phyloP scores from a whole-genome alignment of 768 basidiomycete species.

The Infundibulicybe gibba region DNA sequence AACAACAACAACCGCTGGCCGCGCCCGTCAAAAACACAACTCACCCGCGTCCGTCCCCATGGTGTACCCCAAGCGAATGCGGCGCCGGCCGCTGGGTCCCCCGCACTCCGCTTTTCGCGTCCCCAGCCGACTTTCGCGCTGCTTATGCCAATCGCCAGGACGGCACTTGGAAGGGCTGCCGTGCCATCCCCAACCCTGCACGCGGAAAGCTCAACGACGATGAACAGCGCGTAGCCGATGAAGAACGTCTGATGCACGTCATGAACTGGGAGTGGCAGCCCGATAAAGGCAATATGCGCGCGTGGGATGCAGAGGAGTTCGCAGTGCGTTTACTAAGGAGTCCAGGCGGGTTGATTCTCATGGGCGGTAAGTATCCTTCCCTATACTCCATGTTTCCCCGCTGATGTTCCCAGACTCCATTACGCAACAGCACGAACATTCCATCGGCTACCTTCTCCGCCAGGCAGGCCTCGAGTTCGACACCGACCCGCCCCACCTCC shows the following conservation, averaged over 20 bases:
- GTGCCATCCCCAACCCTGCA: constrained; percentile 9
- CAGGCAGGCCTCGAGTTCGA: constrained; percentile 19
- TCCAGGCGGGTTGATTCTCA: constrained; percentile 22
- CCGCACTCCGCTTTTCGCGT: constrained; percentile 16
- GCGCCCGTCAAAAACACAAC: constrained; percentile 1
- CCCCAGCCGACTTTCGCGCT: constrained; percentile 16
- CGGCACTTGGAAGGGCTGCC: constrained; percentile 23
- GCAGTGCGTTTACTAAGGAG: constrained; percentile 22
- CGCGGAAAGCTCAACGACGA: constrained; percentile 6
- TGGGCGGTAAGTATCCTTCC: constrained; percentile 19
- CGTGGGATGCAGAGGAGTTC: constrained; percentile 25
- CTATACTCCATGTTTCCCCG: constrained; percentile 14
- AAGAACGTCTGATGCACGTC: constrained; percentile 21
- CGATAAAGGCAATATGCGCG: constrained; percentile 14
- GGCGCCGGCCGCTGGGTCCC: constrained; percentile 20
- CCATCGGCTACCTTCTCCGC: constrained; percentile 18
- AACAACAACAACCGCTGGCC: background rate
- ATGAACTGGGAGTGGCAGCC: constrained; percentile 28
- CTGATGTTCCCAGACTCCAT: constrained; percentile 15
- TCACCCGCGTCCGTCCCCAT: constrained; percentile 5
- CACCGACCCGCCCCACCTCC: constrained; percentile 13
- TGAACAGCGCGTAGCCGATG: constrained; percentile 13
- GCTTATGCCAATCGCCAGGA: constrained; percentile 19
- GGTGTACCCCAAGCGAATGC: constrained; percentile 19
- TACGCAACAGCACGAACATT: constrained; percentile 18